Evolutionary conservation across 805 yeast species (phyloP).

Genomic region (Barnettozyma pratensis): DNA sequence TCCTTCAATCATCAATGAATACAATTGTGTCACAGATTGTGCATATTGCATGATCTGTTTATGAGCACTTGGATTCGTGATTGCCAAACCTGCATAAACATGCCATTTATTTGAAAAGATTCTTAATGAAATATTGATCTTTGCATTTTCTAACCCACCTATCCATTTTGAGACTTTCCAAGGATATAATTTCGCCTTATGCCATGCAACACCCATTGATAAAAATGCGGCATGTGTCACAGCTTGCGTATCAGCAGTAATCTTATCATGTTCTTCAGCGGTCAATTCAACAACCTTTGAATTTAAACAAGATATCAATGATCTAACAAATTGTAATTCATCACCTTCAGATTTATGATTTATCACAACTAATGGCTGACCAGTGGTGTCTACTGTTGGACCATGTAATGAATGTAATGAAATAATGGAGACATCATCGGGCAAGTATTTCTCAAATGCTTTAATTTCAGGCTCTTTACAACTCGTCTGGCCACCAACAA

Average conservation of each 20-base stretch:
- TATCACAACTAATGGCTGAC: conserved; percentile 89
- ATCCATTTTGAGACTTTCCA: conserved; percentile 85
- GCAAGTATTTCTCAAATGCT: conserved; percentile 75
- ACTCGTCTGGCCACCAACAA: conserved; percentile 98
- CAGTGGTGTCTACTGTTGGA: conserved; percentile 80
- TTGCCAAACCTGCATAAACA: conserved; percentile 96
- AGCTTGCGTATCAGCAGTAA: conserved; percentile 98
- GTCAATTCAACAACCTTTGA: conserved; percentile 74
- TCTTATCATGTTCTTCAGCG: conserved; percentile 87
- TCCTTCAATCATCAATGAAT: conserved; percentile 75
- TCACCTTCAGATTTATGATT: conserved; percentile 58
- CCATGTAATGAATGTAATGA: conserved; percentile 94
- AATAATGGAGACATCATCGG: conserved; percentile 76
- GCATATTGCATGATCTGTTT: conserved; percentile 88
- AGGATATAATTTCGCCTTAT: conserved; percentile 73
- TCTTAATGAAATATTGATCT: conserved; percentile 85
- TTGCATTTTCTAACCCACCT: conserved; percentile 95
- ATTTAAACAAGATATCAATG: conserved; percentile 63
- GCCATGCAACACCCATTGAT: conserved; percentile 98
- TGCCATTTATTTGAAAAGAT: conserved; percentile 96
- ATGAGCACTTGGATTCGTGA: conserved; percentile 93
- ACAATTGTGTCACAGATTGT: conserved; percentile 74
- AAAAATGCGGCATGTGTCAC: conserved; percentile 97
- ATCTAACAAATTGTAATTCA: conserved; percentile 55
- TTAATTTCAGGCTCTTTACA: conserved; percentile 87